Evolutionary conservation across 306 rosid species (phyloP), one percentile per base, ranked within the genome.

Genomic region (Prunus campanulata): DNA sequence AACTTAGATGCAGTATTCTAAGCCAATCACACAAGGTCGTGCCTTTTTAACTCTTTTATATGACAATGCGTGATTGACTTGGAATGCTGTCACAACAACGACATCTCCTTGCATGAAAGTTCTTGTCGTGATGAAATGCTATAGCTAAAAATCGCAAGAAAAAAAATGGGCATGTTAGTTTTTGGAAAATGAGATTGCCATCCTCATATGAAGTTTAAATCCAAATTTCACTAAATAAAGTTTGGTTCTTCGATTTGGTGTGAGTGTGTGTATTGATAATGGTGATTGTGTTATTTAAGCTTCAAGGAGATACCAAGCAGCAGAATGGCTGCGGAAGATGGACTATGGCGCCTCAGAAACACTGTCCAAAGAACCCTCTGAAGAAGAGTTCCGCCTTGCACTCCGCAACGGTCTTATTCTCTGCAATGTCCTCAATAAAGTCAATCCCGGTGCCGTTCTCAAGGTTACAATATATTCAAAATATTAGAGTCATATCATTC

Each of bases 391-490:
- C 85, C 86, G 93, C 80, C 90, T 90, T 15, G 82, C 98, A 16
- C 97, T 95, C 35, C 91, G 95, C 74, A 95, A 92, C 79, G 98
- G 98, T 24, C 93, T 95, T 67, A 92, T 92, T 78, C 97, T 95
- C 83, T 95, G 98, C 90, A 95, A 92, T 44, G 96, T 95, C 69
- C 97, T 95, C 84, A 95, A 95, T 89, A 90, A 81, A 84, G 92
- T 95, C 80, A 95, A 90, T 66, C 98, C 98, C 5, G 97, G 98
- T 35, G 95, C 97, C 60, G 94, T 95, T 75, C 87, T 78, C 62
- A 95, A 95, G 90, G 98, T 90, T 10, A 16, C 16, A 29, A 25
- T 16, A 25, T 20, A 8, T 56, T 20, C 62, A 20, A 1, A 56
- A 1, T 56, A 1, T 20, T 19, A 56, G 29, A 55, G 11, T 1